Percentiles rank a stretch among this genome's conserved stretches.
Evolutionary conservation across 2,329 filamentous ascomycete genomes (phyloP).

Genomic region (Verticillium nonalfalfae): DNA sequence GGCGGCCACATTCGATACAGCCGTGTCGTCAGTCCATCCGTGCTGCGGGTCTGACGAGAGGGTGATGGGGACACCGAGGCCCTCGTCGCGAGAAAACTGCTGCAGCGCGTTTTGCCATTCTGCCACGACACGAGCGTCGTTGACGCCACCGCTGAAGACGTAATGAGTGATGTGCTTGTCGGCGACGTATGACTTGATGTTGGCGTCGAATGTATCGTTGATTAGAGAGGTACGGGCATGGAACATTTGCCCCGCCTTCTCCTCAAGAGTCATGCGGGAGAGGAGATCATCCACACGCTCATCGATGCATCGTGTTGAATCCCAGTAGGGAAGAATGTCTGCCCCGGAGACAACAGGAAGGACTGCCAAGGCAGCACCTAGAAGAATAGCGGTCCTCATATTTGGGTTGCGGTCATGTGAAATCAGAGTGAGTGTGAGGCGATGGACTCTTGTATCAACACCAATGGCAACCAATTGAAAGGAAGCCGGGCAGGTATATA

Average conservation of each 20-base stretch:
- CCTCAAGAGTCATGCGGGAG: constrained; percentile 37
- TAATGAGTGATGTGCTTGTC: constrained; percentile 35
- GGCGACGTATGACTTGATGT: constrained; percentile 23
- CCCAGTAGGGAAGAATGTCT: constrained; percentile 9
- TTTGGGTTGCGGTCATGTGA: neutral
- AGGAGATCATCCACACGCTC: constrained; percentile 39
- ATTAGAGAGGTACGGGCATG: constrained; percentile 25
- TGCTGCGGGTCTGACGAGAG: constrained; percentile 41
- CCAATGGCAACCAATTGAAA: neutral
- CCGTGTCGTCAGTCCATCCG: constrained; percentile 34
- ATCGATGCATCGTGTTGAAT: constrained; percentile 31
- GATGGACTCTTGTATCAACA: neutral
- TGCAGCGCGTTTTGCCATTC: constrained; percentile 36
- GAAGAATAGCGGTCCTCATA: neutral
- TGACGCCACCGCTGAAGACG: constrained; percentile 36
- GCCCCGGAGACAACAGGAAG: neutral
- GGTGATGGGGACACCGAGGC: constrained; percentile 41
- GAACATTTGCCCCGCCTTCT: constrained; percentile 42
- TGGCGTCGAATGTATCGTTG: constrained; percentile 12
- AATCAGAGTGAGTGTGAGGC: neutral
- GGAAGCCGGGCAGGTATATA: no score
- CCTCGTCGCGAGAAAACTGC: constrained; percentile 31
- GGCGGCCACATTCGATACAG: constrained; percentile 33
- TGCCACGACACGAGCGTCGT: constrained; percentile 24
- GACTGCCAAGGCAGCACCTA: neutral